Evolutionary conservation across 2,329 filamentous ascomycete genomes (phyloP), one percentile per base, ranked within the genome.

Genomic region (Rutstroemia sydowiana): DNA sequence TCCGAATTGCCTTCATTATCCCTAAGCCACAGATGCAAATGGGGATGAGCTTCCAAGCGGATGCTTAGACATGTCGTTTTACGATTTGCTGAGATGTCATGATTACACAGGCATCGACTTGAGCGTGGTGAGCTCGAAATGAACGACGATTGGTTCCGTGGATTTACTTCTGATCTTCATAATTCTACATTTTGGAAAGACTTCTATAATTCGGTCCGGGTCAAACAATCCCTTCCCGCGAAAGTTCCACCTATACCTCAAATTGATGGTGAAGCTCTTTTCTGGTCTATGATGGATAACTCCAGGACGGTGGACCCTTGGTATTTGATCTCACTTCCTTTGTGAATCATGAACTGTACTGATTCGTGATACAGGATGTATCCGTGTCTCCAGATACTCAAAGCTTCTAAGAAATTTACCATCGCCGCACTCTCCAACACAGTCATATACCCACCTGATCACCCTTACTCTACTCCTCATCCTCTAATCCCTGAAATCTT

Each of bases 401-500:
- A 79, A 54, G 74, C 74, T 3, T 83, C 77, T 47, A 78, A 81
- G 1, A 71, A 73, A 52, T 91, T 84, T 59, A 75, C 92, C 31
- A 69, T 97, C 1, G 92, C 84, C 0, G 93, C 91, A 1, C 73
- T 97, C 58, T 91, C 85, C 61, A 97, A 98, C 65, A 97, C 93
- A 0, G 81, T 93, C 23, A 85, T 89, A 21, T 96, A 95, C 63
- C 92, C 91, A 0, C 74, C 77, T 0, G 84, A 77, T 0, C 88
- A 96, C 63, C 72, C 76, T 21, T 84, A 88, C n/a, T 48, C 49
- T 5, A 30, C 34, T 32, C 10, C 43, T 1, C 21, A 34, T 28
- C 18, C 37, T 53, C 42, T 52, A 36, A 70, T 95, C 2, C 76
- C 78, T 50, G 70, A 71, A 1, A 65, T 84, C 5, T 97, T 98